phyloP scores from a whole-genome alignment of 352 stramenopile species.

The Elongisporangium undulatum region DNA sequence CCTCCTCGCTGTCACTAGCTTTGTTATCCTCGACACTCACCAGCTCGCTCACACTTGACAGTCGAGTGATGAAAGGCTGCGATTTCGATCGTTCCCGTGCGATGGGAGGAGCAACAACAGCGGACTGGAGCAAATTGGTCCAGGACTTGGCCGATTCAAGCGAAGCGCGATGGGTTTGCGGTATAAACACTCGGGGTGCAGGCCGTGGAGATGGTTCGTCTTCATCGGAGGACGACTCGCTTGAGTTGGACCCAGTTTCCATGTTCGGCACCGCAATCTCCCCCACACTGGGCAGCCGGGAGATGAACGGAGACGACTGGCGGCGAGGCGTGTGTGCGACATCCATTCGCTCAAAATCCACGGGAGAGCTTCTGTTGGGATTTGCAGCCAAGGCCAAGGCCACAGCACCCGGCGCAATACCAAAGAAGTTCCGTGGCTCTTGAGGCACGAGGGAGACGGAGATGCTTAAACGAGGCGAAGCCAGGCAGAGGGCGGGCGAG shows the following conservation, averaged over 20 bases:
- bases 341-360: neutral
- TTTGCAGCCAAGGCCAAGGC: neutral
- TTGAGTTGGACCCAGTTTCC: neutral
- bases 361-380: neutral
- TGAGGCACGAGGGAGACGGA: neutral
- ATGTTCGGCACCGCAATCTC: neutral
- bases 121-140: neutral
- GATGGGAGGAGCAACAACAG: neutral
- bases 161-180: neutral
- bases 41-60: conserved; percentile 33
- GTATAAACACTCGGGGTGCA: neutral
- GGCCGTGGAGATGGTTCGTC: neutral
- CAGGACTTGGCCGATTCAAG: neutral
- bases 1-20: neutral
- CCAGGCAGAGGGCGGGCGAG: neutral
- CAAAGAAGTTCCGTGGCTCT: neutral
- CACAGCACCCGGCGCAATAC: neutral
- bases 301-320: neutral
- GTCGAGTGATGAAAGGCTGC: conserved; percentile 16
- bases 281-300: neutral
- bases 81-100: conserved; percentile 10
- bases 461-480: neutral
- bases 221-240: neutral
- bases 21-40: conserved; percentile 1
- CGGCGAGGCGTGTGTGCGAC: neutral